Evolutionary conservation across 768 basidiomycete genomes (phyloP), one percentile per base, ranked within the genome.

Genomic region (Suillus ampliporus): DNA sequence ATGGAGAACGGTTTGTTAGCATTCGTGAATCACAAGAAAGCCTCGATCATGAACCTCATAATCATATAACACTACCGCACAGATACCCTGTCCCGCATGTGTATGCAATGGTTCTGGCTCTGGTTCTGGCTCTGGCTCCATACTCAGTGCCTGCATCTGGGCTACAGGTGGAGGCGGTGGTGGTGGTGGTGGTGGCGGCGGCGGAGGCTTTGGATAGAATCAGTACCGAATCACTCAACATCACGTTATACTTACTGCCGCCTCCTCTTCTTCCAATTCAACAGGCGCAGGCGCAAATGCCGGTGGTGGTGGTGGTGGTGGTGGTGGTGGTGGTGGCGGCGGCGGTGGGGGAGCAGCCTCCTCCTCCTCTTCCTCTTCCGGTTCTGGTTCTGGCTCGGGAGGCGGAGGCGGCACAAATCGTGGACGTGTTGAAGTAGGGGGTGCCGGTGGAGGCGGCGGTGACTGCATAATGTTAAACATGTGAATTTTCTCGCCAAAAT

Each of bases 51-150:
- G 31, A 9, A 89, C 84, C 70, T 91, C 90, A 67, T 96, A 97
- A 4, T 90, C 90, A 74, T 88, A 97, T 23, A 90, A 64, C 3
- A 92, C 95, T 54, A 89, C 80, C 0, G 94, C 95, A 31, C 83
- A 81, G n/a, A 86, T 64, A 4, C 91, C 92, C 69, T 75, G 51
- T 5, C 74, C 76, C 10, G 67, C 70, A 0, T 61, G 65, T 17
- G 11, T 48, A 3, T 31, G 54, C 17, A 37, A 46, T 0, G 78
- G 79, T 34, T 81, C 83, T 0, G 80, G 78, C 38, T 80, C 81
- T 0, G 80, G 78, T 38, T 80, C 81, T 0, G 81, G 75, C 5
- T 78, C 74, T 1, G 73, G 72, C 61, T 76, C 70, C 34, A 69
- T 59, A 26, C 64, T 61, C 63, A 76, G 50, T 65, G 70, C 31